Evolutionary conservation across 2,329 filamentous ascomycete genomes (phyloP), one percentile per base, ranked within the genome.

Genomic region (Hysterium pulicare): DNA sequence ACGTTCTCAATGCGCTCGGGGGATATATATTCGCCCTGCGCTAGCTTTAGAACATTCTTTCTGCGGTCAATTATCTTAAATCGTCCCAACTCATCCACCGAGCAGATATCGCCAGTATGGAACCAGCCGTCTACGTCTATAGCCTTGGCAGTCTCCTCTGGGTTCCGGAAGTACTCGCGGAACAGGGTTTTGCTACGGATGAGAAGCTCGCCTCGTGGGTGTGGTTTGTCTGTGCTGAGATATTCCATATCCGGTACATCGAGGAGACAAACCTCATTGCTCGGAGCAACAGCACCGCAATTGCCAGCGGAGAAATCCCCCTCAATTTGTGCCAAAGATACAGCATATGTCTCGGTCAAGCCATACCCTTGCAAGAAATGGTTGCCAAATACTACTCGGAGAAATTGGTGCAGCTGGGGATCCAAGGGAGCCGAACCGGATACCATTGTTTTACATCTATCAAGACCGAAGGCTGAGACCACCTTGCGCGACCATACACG

Each of bases 1-100:
- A 95, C 86, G 66, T 95, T 96, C 75, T 98, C 93, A 61, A 98
- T 88, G 44, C 90, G 87, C 72, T 98, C 93, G 11, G 93, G 93
- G 1, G 90, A 95, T 59, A 98, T 89, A 71, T 98, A 98, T 72
- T 98, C 93, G 66, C 93, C 93, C 70, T 98, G 93, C 0, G 91
- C 84, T 42, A 98, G 81, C 78, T 98, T 98, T 63, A 98, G 82
- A n/a, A 98, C 88, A 70, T 97, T 97, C 85, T 98, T 98, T 71
- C 90, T 85, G 58, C 93, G 90, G 69, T 98, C 93, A 58, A 98
- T 85, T 68, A 98, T 95, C 69, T 81, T 83, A 75, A 97, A 85
- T 47, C 90, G 87, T 48, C 93, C 93, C 61, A 87, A 69, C 53
- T 83, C 82, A 68, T 98, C 93, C 19, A 98, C 76, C 50, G 83